Evolutionary conservation across 73 alveolate genomes (phyloP), one percentile per base, ranked within the genome.

Genomic region (Paramecium caudatum): DNA sequence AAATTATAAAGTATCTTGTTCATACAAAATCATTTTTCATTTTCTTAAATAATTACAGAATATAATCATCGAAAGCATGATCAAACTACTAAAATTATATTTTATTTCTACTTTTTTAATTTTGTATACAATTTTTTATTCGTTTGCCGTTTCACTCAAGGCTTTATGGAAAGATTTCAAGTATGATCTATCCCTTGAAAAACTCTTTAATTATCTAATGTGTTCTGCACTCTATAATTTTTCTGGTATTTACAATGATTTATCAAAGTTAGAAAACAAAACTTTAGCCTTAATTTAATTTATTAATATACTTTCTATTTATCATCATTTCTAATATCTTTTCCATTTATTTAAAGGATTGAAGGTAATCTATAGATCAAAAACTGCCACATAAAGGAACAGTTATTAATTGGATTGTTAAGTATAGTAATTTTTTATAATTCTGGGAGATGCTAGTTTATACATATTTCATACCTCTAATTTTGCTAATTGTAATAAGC

Each of bases 281-380:
- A 91, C 50, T 82, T 96, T 96, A 9, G 99, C 99, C 91, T 90
- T 16, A 19, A 21, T 41, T 8, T 10, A 41, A 65, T 0, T 36
- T 7, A 17, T 36, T 2, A 3, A 9, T 2, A 39, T 37, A 74
- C 88, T 17, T 74, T 96, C 36, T 90, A 49, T 46, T 92, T 81
- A 80, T 97, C 99, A 43, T 91, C 87, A 65, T 96, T 98, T 7
- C 96, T 93, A 6, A 97, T 97, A 23, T 82, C 92, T 19, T 37
- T 87, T 16, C 97, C 97, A 91, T 96, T 96, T 30, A 96, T 96
- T 91, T 94, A 95, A 63, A 82, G 70, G 10, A 97, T 95, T 50
- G 90, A 87, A n/a, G 99, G 99, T 91, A 97, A 96, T 91, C 99
- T 93, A 87, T 97, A 97, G 6, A 97, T 99, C 46, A 97, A 91